Base-by-base conservation (phyloP, 352 stramenopile species). In the Pythium angustatum region DNA sequence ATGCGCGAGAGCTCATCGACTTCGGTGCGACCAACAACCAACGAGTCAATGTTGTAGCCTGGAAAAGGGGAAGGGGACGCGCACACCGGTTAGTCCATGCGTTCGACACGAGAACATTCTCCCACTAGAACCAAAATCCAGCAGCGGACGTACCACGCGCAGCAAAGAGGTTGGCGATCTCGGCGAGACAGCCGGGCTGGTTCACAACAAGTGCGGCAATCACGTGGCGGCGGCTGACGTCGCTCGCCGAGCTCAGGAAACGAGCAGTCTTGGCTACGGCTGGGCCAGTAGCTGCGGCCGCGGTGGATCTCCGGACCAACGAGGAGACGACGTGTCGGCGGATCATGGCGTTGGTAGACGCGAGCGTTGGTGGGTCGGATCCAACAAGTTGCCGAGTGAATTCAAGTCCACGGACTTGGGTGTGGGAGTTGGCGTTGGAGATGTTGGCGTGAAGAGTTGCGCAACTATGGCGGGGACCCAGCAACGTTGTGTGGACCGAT, bases 11-110 rank as follows among this genome's bases (percentile, higher is more conserved):
- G 81, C 68, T 94, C 84, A 44, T 92, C 79, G 36, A 93, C 86
- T 66, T 94, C 86, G 15, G 83, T 94, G 64, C 83, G 86, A 10
- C 86, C 86, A 15, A 93, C 86, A n/a, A 94, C 84, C 8, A 94
- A 68, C 72, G 82, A 92, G 68, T 94, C 86, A 72, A 94, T 94
- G 66, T 94, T 94, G 79, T 94, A 94, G 24, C 85, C 80, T 87
- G 24, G n/a, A n/a, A n/a, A n/a, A n/a, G n/a, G n/a, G n/a, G n/a
- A n/a, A n/a, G n/a, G n/a, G n/a, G n/a, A n/a, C n/a, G n/a, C n/a
- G n/a, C n/a, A n/a, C n/a, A n/a, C n/a, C n/a, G n/a, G n/a, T n/a
- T n/a, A n/a, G n/a, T n/a, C n/a, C n/a, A n/a, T n/a, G n/a, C n/a
- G n/a, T n/a, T n/a, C n/a, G n/a, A n/a, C n/a, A n/a, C n/a, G n/a